These are phyloP conservation scores for Exophiala mesophila DNA, from an alignment of 2,329 filamentous ascomycete genomes.

Conservation along the genomic window DNA sequence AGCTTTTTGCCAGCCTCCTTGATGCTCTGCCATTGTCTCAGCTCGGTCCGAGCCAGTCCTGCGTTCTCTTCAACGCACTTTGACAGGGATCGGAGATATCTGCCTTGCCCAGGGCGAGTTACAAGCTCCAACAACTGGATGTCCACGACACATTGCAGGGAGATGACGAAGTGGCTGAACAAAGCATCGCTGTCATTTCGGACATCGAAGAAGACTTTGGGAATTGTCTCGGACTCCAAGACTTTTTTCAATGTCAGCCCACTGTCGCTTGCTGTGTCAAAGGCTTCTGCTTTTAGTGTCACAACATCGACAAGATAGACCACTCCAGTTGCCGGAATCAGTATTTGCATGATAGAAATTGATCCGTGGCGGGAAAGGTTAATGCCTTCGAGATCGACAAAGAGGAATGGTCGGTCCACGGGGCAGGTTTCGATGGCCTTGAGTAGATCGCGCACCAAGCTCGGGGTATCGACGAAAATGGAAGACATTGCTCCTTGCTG, in stretches of 20 bases:
- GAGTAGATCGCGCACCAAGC: not conserved
- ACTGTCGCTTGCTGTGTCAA: conserved; percentile 30
- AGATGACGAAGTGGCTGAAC: conserved; percentile 42
- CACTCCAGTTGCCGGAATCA: conserved; percentile 28
- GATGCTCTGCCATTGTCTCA: conserved; percentile 28
- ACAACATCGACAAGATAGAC: conserved; percentile 46
- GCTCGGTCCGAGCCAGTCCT: conserved; percentile 35
- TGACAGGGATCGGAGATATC: conserved; percentile 33
- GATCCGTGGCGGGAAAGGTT: conserved; percentile 40
- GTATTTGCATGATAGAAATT: conserved; percentile 43
- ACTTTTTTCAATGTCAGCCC: conserved; percentile 33
- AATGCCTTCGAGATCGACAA: conserved; percentile 47
- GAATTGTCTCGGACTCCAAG: conserved; percentile 40
- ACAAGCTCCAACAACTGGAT: conserved; percentile 52
- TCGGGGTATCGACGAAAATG: not conserved
- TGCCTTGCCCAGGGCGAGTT: conserved; percentile 8
- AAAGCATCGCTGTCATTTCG: conserved; percentile 56
- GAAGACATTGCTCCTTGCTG: too few relatives aligned
- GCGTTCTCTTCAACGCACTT: conserved; percentile 33
- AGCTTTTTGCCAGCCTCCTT: conserved; percentile 38
- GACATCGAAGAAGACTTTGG: conserved; percentile 56
- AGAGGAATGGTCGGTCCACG: conserved; percentile 29
- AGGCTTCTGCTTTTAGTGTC: conserved; percentile 35
- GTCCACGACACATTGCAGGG: conserved; percentile 45
- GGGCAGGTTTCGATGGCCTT: not conserved